phyloP scores from a whole-genome alignment of 169 alveolate genomes.

The Babesia bovis region DNA sequence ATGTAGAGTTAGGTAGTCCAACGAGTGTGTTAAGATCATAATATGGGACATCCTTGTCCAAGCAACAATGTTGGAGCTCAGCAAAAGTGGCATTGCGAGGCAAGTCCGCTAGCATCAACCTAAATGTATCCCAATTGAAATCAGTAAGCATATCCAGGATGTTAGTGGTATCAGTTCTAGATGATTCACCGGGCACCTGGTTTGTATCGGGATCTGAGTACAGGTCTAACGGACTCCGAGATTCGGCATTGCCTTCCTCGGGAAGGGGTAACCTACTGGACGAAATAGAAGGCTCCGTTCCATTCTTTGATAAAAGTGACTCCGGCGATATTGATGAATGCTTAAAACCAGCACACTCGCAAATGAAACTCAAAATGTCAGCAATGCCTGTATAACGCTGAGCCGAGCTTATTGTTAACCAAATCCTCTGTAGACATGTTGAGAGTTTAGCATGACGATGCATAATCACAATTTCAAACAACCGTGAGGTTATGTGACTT shows the following conservation, averaged over 20 bases:
- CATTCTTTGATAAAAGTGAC: background rate
- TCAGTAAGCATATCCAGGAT: too few relatives aligned
- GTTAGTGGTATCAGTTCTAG: background rate
- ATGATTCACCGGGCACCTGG: background rate
- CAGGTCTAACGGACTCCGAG: background rate
- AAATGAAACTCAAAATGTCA: conserved; percentile 53
- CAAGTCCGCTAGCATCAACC: background rate
- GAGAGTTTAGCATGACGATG: conserved; percentile 48
- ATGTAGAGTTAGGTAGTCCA: background rate
- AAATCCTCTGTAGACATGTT: conserved; percentile 51
- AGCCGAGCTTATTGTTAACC: conserved; percentile 30
- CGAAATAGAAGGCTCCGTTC: background rate
- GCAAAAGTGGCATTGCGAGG: background rate
- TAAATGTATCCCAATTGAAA: conserved; percentile 11
- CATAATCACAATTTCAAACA: conserved; percentile 54
- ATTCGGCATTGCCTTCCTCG: background rate
- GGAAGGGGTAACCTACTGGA: background rate
- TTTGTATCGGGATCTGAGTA: background rate
- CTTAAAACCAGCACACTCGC: conserved; percentile 65
- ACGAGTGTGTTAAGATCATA: background rate
- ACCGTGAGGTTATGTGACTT: conserved; percentile 27
- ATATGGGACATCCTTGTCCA: background rate
- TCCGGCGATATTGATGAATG: conserved; percentile 32
- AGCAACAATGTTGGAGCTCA: background rate
- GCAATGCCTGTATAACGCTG: conserved; percentile 50